These are phyloP conservation scores for Cynara cardunculus DNA, from an alignment of 129 eudicot species.

Conservation along the genomic window DNA sequence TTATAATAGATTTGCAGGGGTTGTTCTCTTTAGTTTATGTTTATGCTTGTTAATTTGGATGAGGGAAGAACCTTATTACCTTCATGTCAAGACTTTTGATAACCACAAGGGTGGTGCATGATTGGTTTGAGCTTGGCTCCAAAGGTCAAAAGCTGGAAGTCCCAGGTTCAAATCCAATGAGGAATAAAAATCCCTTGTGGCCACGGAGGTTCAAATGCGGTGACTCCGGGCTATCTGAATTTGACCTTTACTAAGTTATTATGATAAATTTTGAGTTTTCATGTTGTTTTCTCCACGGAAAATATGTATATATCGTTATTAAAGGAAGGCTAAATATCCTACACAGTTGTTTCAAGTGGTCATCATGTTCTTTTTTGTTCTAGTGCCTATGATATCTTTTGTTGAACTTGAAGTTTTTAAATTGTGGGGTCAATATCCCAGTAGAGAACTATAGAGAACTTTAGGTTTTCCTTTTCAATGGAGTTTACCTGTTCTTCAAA, in stretches of 20 bases:
- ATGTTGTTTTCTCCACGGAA: background rate
- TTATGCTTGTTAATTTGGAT: background rate
- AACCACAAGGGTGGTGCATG: too few relatives aligned
- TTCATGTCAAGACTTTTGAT: background rate
- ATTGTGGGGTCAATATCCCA: background rate
- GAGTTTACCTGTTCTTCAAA: background rate
- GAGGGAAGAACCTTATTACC: background rate
- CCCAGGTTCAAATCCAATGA: too few relatives aligned
- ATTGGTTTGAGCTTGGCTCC: too few relatives aligned
- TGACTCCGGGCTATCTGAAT: too few relatives aligned
- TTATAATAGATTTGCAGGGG: too few relatives aligned
- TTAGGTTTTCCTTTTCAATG: background rate
- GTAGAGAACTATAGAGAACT: background rate
- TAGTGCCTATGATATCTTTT: background rate
- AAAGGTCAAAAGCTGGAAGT: too few relatives aligned
- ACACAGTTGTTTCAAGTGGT: background rate
- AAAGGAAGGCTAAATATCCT: background rate
- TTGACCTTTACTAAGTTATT: background rate
- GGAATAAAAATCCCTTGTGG: too few relatives aligned
- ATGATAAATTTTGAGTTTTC: slow-evolving; percentile 2
- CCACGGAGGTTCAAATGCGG: too few relatives aligned
- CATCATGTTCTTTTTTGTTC: background rate
- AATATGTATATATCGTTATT: background rate
- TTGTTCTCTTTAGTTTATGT: too few relatives aligned
- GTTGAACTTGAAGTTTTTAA: background rate